These are phyloP conservation scores for Trichoderma koningii DNA, from an alignment of 2,329 filamentous ascomycete genomes.

Conservation along the genomic window DNA sequence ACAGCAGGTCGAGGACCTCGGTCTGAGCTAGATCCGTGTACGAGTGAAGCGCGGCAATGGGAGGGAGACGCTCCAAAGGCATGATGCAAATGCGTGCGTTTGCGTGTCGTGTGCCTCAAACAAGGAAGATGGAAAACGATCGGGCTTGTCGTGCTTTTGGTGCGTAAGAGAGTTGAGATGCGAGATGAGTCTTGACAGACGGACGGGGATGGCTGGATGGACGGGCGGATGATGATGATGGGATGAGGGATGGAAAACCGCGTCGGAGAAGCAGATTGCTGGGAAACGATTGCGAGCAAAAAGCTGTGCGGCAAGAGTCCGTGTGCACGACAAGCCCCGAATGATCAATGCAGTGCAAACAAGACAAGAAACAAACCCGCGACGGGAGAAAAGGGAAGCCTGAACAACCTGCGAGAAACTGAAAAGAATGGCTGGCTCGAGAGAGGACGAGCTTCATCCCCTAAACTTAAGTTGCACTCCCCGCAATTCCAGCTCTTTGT, in stretches of 20 bases:
- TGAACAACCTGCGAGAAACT: not conserved
- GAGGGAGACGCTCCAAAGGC: conserved; percentile 50
- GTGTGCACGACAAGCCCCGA: not conserved
- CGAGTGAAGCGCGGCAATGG: conserved; percentile 56
- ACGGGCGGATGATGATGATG: too few species aligned
- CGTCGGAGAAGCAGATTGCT: too few species aligned
- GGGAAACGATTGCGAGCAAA: not conserved
- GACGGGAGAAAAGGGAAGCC: conserved; percentile 3
- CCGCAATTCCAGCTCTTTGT: conserved; percentile 16
- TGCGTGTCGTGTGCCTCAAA: not conserved
- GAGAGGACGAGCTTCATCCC: conserved; percentile 21
- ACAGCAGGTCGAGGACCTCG: conserved; percentile 71
- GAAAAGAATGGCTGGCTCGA: conserved; percentile 1
- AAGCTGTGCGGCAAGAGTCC: not conserved
- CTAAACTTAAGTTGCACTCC: conserved; percentile 4
- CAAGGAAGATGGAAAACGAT: not conserved
- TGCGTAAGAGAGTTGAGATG: too few species aligned
- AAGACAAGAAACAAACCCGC: conserved; percentile 1
- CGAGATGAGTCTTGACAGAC: too few species aligned
- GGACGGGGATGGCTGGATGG: too few species aligned
- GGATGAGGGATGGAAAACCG: too few species aligned
- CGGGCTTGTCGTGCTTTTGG: not conserved
- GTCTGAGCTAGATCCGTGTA: conserved; percentile 59
- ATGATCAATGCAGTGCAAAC: not conserved
- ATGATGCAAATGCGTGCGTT: conserved; percentile 29